These are phyloP conservation scores for Fusarium beomiforme DNA, from an alignment of 2,329 filamentous ascomycete species.

Conservation along the genomic window DNA sequence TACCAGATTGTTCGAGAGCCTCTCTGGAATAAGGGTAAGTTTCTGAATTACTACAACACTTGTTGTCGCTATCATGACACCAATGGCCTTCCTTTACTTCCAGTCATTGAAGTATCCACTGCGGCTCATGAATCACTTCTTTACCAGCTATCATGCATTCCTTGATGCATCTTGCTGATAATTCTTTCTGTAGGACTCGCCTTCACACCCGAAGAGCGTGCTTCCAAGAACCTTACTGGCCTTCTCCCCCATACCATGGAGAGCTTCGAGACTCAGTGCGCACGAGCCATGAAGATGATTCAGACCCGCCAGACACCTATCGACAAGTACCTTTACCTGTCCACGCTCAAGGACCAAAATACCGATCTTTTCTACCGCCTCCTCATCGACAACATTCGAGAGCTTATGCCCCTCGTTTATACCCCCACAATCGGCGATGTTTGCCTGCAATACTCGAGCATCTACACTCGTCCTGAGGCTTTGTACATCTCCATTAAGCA, in stretches of 20 bases:
- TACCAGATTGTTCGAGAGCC: conserved; percentile 71
- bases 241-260: conserved; percentile 73
- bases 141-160: neutral
- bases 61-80: conserved; percentile 24
- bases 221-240: conserved; percentile 72
- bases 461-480: conserved; percentile 94
- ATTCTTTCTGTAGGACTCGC: conserved; percentile 61
- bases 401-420: conserved; percentile 86
- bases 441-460: conserved; percentile 93
- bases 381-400: conserved; percentile 78
- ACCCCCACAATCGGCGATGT: conserved; percentile 94
- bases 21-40: conserved; percentile 72
- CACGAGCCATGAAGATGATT: conserved; percentile 78
- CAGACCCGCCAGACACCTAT: conserved; percentile 74
- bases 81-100: neutral
- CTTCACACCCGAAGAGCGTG: conserved; percentile 71
- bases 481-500: conserved; percentile 97
- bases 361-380: conserved; percentile 85
- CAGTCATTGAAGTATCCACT: neutral
- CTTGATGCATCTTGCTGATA: conserved; percentile 18
- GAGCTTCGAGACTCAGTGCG: conserved; percentile 67
- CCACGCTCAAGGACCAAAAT: conserved; percentile 78
- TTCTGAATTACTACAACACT: conserved; percentile 26
- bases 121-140: neutral
- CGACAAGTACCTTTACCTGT: conserved; percentile 87